Percentiles rank a stretch among this genome's conserved stretches.
phyloP scores from a whole-genome alignment of 441 rosid genomes.

The Bocquillonia castaneifolia region DNA sequence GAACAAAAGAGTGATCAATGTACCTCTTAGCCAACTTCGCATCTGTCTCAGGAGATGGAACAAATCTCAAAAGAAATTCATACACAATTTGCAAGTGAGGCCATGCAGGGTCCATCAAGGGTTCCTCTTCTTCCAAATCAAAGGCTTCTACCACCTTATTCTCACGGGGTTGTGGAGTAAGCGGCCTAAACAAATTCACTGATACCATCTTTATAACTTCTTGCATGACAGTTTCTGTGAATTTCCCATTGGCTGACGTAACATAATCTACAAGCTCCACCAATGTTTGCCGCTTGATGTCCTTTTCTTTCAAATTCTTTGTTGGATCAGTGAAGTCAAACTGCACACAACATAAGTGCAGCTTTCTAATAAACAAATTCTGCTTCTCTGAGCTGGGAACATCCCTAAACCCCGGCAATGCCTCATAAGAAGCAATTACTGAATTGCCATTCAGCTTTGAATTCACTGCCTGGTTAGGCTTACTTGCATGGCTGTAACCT shows the following conservation, averaged over 20 bases:
- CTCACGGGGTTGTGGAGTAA: slow-evolving; percentile 57
- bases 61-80: slow-evolving; percentile 61
- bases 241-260: slow-evolving; percentile 56
- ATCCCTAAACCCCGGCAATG: slow-evolving; percentile 57
- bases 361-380: slow-evolving; percentile 47
- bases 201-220: slow-evolving; percentile 60
- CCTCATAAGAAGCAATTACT: slow-evolving; percentile 40
- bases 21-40: slow-evolving; percentile 62
- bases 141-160: slow-evolving; percentile 52
- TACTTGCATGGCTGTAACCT: slow-evolving; percentile 38
- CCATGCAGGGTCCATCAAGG: slow-evolving; percentile 74
- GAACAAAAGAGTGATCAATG: slow-evolving; percentile 53
- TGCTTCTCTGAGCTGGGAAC: slow-evolving; percentile 56
- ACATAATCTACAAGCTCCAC: slow-evolving; percentile 66
- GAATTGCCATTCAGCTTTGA: slow-evolving; percentile 30
- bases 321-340: slow-evolving; percentile 62
- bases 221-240: slow-evolving; percentile 46
- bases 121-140: slow-evolving; percentile 73
- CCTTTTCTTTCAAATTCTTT: slow-evolving; percentile 65
- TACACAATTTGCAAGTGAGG: slow-evolving; percentile 68
- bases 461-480: slow-evolving; percentile 29
- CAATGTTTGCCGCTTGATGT: slow-evolving; percentile 61
- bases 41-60: slow-evolving; percentile 68
- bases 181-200: slow-evolving; percentile 51
- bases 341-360: slow-evolving; percentile 50